These are phyloP conservation scores for Candida germanica DNA, from an alignment of 805 yeast species.

Conservation along the genomic window DNA sequence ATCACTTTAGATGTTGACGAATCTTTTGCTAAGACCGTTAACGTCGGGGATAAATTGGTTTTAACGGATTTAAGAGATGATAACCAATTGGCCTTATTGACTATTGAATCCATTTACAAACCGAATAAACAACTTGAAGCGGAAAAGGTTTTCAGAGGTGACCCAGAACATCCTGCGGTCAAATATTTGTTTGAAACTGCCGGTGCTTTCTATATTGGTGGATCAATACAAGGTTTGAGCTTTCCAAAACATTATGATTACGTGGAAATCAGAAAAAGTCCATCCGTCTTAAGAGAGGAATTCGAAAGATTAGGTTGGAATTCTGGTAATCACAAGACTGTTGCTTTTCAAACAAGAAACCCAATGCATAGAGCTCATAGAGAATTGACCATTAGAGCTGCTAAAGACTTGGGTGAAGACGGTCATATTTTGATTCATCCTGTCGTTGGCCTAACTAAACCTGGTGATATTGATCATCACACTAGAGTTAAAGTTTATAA, in stretches of 20 bases:
- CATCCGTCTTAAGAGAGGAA: conserved; percentile 84
- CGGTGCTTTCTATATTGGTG: conserved; percentile 86
- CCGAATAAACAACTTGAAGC: conserved; percentile 85
- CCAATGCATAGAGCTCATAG: conserved; percentile 99
- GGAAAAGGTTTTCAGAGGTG: conserved; percentile 86
- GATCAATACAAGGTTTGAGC: conserved; percentile 76
- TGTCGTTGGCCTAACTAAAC: conserved; percentile 94
- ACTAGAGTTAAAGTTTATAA: conserved; percentile 95
- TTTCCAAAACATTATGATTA: conserved; percentile 90
- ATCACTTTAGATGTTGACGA: conserved; percentile 77
- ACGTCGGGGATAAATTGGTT: conserved; percentile 61
- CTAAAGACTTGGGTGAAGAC: conserved; percentile 84
- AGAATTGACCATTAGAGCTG: conserved; percentile 93
- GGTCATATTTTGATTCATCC: conserved; percentile 83
- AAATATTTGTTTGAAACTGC: conserved; percentile 68
- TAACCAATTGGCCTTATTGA: conserved; percentile 73
- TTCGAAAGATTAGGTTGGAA: conserved; percentile 80
- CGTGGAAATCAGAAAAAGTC: conserved; percentile 82
- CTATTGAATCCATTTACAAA: conserved; percentile 72
- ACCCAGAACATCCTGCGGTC: conserved; percentile 94
- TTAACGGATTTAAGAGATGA: conserved; percentile 82
- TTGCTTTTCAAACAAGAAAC: conserved; percentile 96
- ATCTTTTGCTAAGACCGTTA: conserved; percentile 38
- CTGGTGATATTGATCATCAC: conserved; percentile 97
- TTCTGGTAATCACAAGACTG: conserved; percentile 61